These are phyloP conservation scores for Diplosphaera chodatii DNA, from an alignment of 139 green algal species.

Conservation along the genomic window DNA sequence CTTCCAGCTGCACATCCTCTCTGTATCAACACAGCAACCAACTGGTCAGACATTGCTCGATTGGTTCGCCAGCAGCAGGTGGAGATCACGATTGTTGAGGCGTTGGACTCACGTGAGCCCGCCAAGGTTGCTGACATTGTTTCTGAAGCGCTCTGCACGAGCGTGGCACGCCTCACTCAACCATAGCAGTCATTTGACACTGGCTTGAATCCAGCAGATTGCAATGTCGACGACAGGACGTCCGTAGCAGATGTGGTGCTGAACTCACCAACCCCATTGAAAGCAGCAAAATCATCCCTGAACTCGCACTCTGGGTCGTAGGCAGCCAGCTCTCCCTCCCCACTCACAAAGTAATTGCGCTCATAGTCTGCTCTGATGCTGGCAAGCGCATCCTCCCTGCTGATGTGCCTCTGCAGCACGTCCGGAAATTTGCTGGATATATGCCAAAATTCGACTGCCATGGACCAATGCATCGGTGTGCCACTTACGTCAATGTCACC, in stretches of 20 bases:
- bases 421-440: too few species aligned
- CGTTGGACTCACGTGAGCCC: slow-evolving; percentile 45
- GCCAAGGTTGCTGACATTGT: slow-evolving; percentile 81
- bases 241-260: too few species aligned
- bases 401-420: background rate
- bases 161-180: too few species aligned
- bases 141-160: slow-evolving; percentile 65
- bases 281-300: slow-evolving; percentile 52
- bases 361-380: slow-evolving; percentile 62
- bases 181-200: too few species aligned
- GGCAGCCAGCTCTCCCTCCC: slow-evolving; percentile 32
- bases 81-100: background rate
- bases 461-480: too few species aligned
- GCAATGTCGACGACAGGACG: too few species aligned
- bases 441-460: too few species aligned
- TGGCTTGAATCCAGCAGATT: too few species aligned
- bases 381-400: slow-evolving; percentile 32
- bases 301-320: slow-evolving; percentile 62
- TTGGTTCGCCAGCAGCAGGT: too few species aligned
- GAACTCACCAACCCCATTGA: background rate
- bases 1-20: slow-evolving; percentile 60
- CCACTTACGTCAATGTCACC: background rate
- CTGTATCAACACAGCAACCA: too few species aligned
- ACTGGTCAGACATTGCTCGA: too few species aligned
- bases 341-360: slow-evolving; percentile 66